A percentile compares a stretch with the other conserved stretches of the same genome.
Conservation (phyloP, 208 protist species). For the Herpetomonas tarakana region DNA sequence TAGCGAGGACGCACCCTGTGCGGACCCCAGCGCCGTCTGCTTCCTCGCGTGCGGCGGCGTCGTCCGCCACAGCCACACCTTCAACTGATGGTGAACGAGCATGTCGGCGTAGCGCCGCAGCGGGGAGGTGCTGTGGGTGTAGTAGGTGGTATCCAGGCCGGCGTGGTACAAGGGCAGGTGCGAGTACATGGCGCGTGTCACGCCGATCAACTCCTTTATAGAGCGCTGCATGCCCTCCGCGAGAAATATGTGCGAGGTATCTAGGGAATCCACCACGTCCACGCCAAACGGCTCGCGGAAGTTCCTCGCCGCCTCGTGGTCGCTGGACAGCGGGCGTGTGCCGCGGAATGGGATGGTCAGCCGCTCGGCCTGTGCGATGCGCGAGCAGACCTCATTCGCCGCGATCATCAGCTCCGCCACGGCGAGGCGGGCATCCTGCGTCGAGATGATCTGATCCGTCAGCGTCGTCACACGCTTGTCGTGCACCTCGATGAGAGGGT, state of each 20-base stretch:
- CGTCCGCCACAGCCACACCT: constrained; percentile 67
- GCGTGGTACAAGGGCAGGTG: constrained; percentile 71
- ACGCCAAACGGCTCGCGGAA: constrained; percentile 70
- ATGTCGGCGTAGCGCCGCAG: constrained; percentile 88
- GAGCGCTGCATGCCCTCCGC: constrained; percentile 74
- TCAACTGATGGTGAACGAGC: constrained; percentile 90
- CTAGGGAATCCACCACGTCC: constrained; percentile 36
- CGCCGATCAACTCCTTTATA: constrained; percentile 56
- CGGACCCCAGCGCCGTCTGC: neutral
- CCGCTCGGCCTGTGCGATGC: constrained; percentile 71
- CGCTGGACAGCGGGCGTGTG: constrained; percentile 67
- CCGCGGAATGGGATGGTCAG: constrained; percentile 78
- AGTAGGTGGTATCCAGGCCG: constrained; percentile 73
- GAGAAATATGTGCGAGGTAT: constrained; percentile 49
- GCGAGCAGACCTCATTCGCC: constrained; percentile 89
- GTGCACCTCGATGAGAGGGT: constrained; percentile 69
- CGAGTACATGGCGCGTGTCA: constrained; percentile 84
- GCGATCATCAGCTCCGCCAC: constrained; percentile 92
- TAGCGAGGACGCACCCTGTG: neutral
- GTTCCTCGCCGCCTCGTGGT: constrained; percentile 68
- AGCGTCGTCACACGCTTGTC: constrained; percentile 58
- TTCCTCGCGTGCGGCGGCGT: neutral
- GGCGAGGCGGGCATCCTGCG: constrained; percentile 70
- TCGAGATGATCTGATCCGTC: constrained; percentile 74
- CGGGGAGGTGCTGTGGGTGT: constrained; percentile 87